Base-by-base conservation (phyloP, 805 yeast genomes). In the Ogataea saltuana region DNA sequence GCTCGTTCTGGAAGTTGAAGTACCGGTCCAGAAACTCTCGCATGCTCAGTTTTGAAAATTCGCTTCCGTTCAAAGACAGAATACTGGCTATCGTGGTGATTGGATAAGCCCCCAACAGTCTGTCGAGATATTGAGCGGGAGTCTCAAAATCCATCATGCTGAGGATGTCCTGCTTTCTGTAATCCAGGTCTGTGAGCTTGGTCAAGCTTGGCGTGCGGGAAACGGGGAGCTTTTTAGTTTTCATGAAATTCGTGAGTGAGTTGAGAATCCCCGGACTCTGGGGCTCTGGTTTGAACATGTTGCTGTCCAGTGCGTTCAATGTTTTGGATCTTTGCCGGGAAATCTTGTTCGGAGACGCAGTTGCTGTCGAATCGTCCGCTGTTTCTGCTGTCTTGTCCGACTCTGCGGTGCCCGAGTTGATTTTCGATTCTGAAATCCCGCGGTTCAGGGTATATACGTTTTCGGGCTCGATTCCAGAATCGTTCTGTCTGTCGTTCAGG, bases 1-100 rank as follows among this genome's bases (percentile, higher is more conserved):
- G 85, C 48, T 76, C 77, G 19, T 66, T 67, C 2, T 52, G 33
- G 45, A 85, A 81, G 41, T 76, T 68, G 53, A 81, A 80, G 35
- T 60, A 65, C 12, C 60, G 48, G 31, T 65, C 48, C 39, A 65
- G 55, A 28, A 51, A 58, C 33, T 59, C 57, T 33, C 55, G 46
- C 23, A 54, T 44, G 10, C 56, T 47, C 8, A 12, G 26, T 34
- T 47, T 56, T 41, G 65, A 40, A 19, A 60, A 61, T 4, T 59
- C 53, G 4, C 44, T 47, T 46, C 69, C 70, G 4, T 57, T 53
- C 21, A 54, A 42, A 3, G 71, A 49, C 16, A 73, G 49, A 12
- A 64, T 41, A 2, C 63, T 52, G 4, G 65, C 47, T 4, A 64
- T 44, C 4, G 41, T 41, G 4, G 55, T 55, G 11, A 63, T 29